Evolutionary conservation across 495 filamentous ascomycete genomes (phyloP), one percentile per base, ranked within the genome.

Genomic region (Parmelia sp.): DNA sequence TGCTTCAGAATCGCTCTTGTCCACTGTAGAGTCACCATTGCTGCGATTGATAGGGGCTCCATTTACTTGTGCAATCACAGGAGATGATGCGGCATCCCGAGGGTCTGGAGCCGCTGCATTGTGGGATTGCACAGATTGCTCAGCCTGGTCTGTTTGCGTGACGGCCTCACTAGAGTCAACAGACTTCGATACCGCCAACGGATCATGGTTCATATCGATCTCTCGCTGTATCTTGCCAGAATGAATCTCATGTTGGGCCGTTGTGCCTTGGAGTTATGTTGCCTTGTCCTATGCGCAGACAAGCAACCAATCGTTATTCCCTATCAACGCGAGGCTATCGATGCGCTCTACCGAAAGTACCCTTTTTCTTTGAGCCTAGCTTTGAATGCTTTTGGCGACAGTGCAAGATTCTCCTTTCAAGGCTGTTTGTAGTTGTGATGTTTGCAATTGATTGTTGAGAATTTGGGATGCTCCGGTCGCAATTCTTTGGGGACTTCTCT

Each of bases 1-100:
- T 63, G 89, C 88, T 73, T 92, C 89, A 17, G 88, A 91, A 71
- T 91, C 88, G 61, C 81, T 83, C 44, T 84, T 83, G 63, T 69
- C 75, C 35, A 58, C 35, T 40, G 73, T 58, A 29, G 62, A 17
- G n/a, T 64, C 57, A 27, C 56, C 57, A 59, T 64, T 58, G 23
- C 45, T 64, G 25, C 36, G 29, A 53, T 51, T 39, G 23, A 12
- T 23, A 42, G 9, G n/a, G 25, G 37, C 39, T 36, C 62, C 62
- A 59, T 64, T 64, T 36, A 33, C 17, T 23, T 64, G 62, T 42
- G n/a, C 21, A 49, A 21, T 35, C 31, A 40, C 57, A 39, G 42
- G 42, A 40, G 62, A 39, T 33, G 33, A n/a, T 45, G 56, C 29
- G 27, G 56, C 14, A 15, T 36, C n/a, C 33, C 12, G 40, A 44